phyloP scores from a whole-genome alignment of 192 early-diverging fungal genomes.

The Rhizophagus sp. region DNA sequence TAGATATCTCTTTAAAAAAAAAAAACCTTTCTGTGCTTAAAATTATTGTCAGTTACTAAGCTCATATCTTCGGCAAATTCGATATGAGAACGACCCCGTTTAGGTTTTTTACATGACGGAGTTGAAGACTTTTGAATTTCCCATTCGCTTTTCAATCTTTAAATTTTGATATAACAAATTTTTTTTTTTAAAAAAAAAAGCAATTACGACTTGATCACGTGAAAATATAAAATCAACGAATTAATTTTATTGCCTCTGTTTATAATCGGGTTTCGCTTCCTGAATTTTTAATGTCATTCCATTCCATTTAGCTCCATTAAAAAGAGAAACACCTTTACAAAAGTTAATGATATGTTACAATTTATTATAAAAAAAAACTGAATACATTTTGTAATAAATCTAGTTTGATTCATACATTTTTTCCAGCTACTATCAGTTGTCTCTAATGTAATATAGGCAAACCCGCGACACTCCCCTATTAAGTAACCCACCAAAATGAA shows the following conservation, averaged over 20 bases:
- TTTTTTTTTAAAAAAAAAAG: not conserved
- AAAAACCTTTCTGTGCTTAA: constrained; percentile 48
- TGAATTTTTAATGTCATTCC: constrained; percentile 74
- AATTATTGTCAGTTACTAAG: constrained; percentile 68
- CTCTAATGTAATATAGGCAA: constrained; percentile 70
- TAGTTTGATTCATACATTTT: constrained; percentile 50
- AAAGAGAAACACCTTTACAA: constrained; percentile 55
- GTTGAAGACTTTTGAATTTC: constrained; percentile 26
- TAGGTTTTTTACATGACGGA: not conserved
- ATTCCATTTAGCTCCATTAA: constrained; percentile 85
- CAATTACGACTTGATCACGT: not conserved
- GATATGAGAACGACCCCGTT: constrained; percentile 40
- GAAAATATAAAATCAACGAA: not conserved
- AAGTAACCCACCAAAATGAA: constrained; percentile 8
- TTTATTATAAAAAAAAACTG: not conserved
- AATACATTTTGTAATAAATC: too few relatives aligned
- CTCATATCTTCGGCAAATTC: constrained; percentile 66
- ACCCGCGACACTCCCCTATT: constrained; percentile 62
- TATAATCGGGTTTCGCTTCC: constrained; percentile 78
- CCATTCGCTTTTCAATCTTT: constrained; percentile 52
- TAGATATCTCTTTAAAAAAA: not conserved
- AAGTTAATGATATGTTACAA: not conserved
- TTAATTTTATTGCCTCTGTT: constrained; percentile 38
- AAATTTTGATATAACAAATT: not conserved
- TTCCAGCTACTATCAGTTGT: constrained; percentile 67